Conservation (phyloP, 2,329 filamentous ascomycete species). For the Sphaceloma murrayae region DNA sequence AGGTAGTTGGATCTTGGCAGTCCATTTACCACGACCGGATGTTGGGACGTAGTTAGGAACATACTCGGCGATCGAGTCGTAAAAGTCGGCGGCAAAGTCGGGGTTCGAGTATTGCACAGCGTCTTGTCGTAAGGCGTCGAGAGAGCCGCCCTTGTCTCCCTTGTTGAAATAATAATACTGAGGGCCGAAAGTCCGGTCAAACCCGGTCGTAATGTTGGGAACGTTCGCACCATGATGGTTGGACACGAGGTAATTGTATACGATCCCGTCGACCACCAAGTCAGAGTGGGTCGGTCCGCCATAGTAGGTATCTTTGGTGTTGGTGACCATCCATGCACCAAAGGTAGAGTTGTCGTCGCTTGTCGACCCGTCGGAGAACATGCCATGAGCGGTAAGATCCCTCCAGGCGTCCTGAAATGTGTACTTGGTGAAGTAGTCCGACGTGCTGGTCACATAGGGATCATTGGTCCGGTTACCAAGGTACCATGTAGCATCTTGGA, state of each 20-base stretch:
- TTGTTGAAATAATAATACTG: slow-evolving; percentile 56
- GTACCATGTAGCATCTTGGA: slow-evolving; percentile 57
- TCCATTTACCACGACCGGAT: slow-evolving; percentile 42
- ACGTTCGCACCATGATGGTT: slow-evolving; percentile 56
- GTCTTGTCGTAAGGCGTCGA: slow-evolving; percentile 45
- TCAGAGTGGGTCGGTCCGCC: slow-evolving; percentile 55
- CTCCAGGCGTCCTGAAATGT: slow-evolving; percentile 52
- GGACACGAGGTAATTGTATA: slow-evolving; percentile 55
- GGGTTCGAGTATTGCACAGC: slow-evolving; percentile 44
- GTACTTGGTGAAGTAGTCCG: slow-evolving; percentile 59
- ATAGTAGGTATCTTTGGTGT: slow-evolving; percentile 54
- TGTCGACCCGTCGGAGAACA: slow-evolving; percentile 43
- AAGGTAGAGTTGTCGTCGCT: slow-evolving; percentile 45
- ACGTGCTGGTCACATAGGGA: slow-evolving; percentile 46
- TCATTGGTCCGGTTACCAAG: slow-evolving; percentile 44
- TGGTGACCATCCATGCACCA: slow-evolving; percentile 56
- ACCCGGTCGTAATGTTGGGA: slow-evolving; percentile 55
- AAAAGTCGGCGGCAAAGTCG: slow-evolving; percentile 51
- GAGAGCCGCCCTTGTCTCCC: slow-evolving; percentile 37
- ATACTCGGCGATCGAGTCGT: slow-evolving; percentile 51
- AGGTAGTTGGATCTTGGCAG: slow-evolving; percentile 45
- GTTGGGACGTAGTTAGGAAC: slow-evolving; percentile 52
- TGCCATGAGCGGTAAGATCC: slow-evolving; percentile 48
- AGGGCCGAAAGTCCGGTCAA: slow-evolving; percentile 56
- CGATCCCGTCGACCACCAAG: slow-evolving; percentile 53